Evolutionary conservation across 2,329 filamentous ascomycete species (phyloP), one percentile per base, ranked within the genome.

Genomic region (Thielaviopsis populi): DNA sequence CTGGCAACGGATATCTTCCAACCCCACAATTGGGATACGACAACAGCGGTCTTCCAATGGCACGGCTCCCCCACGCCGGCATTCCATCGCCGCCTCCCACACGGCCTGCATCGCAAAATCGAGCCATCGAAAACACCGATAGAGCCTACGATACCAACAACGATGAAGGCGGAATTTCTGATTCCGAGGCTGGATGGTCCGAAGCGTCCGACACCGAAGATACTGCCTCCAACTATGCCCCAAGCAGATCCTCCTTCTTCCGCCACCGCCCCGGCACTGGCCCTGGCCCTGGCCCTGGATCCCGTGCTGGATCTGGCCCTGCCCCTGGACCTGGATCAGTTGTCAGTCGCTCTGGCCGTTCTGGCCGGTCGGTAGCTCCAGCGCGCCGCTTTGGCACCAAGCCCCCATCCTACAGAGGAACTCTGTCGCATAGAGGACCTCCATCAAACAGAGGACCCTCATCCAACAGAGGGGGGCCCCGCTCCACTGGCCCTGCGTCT

Each of bases 31-130:
- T 65, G 10, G 64, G 64, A 24, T 65, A 65, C 19, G 64, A 65
- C 10, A 65, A 60, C 56, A 59, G 54, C 10, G 64, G 60, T 10
- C 61, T 65, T 46, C 64, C 64, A 19, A 65, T 65, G 41, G 64
- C 64, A 24, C 64, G 64, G 13, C 61, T 65, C n/a, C 62, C 64
- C n/a, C 50, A 46, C 27, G 46, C 50, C 24, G 64, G 64, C 37
- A 65, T 65, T 46, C 60, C 64, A n/a, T 63, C 64, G 19, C 64
- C 64, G 5, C 64, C 64, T 4, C 40, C 53, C 40, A 60, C 61
- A 5, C 61, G 64, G 2, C 64, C 64, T 33, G 61, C 59, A 7
- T 65, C 64, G 19, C 64, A 65, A 27, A 65, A 61, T 10, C 61
- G 53, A 11, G 53, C 53, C 24, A 56, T 56, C n/a, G 53, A 56